Percentiles rank a stretch among this genome's conserved stretches.
Conservation (phyloP, 768 basidiomycete genomes). For the Mycena polygramma region DNA sequence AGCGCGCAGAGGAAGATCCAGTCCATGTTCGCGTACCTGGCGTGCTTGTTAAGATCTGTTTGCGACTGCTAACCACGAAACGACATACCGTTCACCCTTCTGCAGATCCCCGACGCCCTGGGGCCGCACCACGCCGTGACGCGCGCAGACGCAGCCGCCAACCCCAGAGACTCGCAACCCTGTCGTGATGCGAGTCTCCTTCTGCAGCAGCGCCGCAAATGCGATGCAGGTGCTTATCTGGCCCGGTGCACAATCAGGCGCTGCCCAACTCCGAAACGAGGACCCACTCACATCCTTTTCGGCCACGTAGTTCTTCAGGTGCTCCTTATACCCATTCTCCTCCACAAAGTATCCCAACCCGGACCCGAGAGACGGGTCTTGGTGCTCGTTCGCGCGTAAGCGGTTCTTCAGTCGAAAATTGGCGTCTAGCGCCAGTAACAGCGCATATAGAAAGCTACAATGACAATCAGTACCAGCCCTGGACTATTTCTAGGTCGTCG, state of each 20-base stretch:
- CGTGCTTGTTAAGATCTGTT: too few species aligned
- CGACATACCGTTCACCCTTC: constrained; percentile 43
- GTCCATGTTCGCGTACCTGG: constrained; percentile 27
- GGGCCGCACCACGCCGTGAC: constrained; percentile 33
- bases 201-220: constrained; percentile 23
- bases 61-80: too few species aligned
- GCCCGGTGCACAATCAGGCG: too few species aligned
- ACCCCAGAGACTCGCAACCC: constrained; percentile 31
- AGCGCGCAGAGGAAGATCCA: background rate
- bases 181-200: constrained; percentile 30
- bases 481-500: too few species aligned
- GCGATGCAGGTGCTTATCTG: constrained; percentile 34
- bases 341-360: background rate
- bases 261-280: too few species aligned
- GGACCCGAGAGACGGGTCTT: background rate
- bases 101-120: constrained; percentile 35
- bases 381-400: background rate
- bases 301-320: background rate
- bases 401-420: background rate
- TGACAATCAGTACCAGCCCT: too few species aligned
- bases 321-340: background rate
- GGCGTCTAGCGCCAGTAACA: background rate
- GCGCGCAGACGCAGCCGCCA: constrained; percentile 30
- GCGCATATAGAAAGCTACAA: background rate
- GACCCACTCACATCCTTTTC: background rate